A percentile compares a stretch with the other conserved stretches of the same genome.
Conservation (phyloP, 768 basidiomycete species). For the Boletus subcaerulescens region DNA sequence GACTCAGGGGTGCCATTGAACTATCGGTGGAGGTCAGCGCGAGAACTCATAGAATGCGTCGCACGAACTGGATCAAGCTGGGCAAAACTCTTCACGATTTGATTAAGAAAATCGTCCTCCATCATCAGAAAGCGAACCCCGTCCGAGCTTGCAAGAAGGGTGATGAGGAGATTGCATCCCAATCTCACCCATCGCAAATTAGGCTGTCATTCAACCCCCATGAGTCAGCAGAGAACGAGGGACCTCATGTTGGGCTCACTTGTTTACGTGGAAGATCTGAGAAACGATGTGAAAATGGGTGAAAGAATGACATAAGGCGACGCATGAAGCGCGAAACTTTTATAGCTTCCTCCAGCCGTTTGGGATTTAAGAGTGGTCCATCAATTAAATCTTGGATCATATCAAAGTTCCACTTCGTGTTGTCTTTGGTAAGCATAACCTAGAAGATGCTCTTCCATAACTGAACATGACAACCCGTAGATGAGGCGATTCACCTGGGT, state of each 20-base stretch:
- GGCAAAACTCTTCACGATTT: conserved; percentile 83
- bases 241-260: conserved; percentile 34
- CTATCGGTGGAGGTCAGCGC: conserved; percentile 34
- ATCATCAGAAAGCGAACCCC: conserved; percentile 75
- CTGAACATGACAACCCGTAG: background rate
- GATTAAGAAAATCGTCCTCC: conserved; percentile 83
- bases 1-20: conserved; percentile 70
- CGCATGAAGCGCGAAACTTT: conserved; percentile 85
- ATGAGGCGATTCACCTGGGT: conserved; percentile 58
- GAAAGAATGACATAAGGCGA: conserved; percentile 90
- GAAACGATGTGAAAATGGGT: conserved; percentile 87
- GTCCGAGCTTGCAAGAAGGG: conserved; percentile 78
- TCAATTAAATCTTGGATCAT: conserved; percentile 85
- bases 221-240: conserved; percentile 1
- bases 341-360: conserved; percentile 92
- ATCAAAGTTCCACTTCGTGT: conserved; percentile 91
- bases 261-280: conserved; percentile 73
- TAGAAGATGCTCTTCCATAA: conserved; percentile 27
- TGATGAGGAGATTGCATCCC: conserved; percentile 78
- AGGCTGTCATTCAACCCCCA: conserved; percentile 39
- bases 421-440: conserved; percentile 87
- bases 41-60: background rate
- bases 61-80: conserved; percentile 85
- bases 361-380: conserved; percentile 87
- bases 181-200: conserved; percentile 85